These are phyloP conservation scores for Nigrograna mackinnonii DNA, from an alignment of 2,329 filamentous ascomycete species.

Conservation along the genomic window DNA sequence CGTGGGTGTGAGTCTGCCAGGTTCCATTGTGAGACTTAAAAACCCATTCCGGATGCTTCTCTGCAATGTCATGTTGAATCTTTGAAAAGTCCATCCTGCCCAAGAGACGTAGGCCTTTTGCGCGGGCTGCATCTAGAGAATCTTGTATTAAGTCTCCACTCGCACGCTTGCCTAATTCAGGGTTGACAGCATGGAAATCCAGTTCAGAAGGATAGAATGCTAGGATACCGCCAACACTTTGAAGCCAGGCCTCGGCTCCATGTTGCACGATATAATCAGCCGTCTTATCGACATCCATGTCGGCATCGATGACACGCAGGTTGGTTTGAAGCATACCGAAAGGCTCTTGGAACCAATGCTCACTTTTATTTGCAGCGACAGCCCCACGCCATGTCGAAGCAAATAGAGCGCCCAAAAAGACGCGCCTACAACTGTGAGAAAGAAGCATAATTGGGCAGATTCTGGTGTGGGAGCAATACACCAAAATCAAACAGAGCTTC, in stretches of 20 bases:
- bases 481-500: no score
- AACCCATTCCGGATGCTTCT: constrained; percentile 1
- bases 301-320: constrained; percentile 3
- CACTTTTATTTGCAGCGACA: no score
- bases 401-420: no score
- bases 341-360: constrained; percentile 2
- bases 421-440: no score
- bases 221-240: constrained; percentile 3
- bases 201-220: constrained; percentile 4
- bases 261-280: constrained; percentile 2
- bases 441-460: no score
- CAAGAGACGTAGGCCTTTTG: neutral
- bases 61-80: neutral
- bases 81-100: constrained; percentile 3
- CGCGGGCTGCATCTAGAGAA: neutral
- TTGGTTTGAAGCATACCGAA: constrained; percentile 4
- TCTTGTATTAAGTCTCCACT: constrained; percentile 1
- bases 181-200: constrained; percentile 1
- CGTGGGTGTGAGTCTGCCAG: neutral
- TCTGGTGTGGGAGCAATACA: no score
- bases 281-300: constrained; percentile 5
- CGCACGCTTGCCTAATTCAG: neutral
- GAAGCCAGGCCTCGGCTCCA: constrained; percentile 2
- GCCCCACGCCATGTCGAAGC: no score
- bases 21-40: neutral